phyloP scores from a whole-genome alignment of 257 asterid genomes.

The Primulina tabacum region DNA sequence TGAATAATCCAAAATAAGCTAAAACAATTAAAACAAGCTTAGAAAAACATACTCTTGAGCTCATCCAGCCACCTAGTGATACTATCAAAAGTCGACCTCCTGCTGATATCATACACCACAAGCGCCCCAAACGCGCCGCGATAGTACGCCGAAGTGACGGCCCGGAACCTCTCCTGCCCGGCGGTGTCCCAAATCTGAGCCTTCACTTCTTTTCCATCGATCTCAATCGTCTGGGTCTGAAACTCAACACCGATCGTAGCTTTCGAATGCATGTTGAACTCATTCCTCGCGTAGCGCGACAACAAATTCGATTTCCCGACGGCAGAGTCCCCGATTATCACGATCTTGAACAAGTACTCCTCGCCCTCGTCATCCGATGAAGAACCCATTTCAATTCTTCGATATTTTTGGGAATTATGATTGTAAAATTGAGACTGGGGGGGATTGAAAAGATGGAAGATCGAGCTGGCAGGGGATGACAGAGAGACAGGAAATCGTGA shows the following conservation, averaged over 20 bases:
- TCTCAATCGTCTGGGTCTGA: slow-evolving; percentile 11
- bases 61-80: slow-evolving; percentile 21
- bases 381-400: background rate
- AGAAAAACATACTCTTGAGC: slow-evolving; percentile 16
- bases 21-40: background rate
- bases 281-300: slow-evolving; percentile 14
- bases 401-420: background rate
- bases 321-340: slow-evolving; percentile 13
- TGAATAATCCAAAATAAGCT: too few relatives aligned
- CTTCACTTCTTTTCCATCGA: slow-evolving; percentile 19
- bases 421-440: background rate
- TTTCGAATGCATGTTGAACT: slow-evolving; percentile 9
- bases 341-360: slow-evolving; percentile 12
- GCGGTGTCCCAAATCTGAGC: slow-evolving; percentile 25
- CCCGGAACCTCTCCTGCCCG: slow-evolving; percentile 18
- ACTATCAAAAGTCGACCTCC: slow-evolving; percentile 23
- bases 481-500: background rate
- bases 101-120: slow-evolving; percentile 21
- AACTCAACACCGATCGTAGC: slow-evolving; percentile 21
- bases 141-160: slow-evolving; percentile 11
- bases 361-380: slow-evolving; percentile 21
- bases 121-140: slow-evolving; percentile 30
- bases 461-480: background rate
- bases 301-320: slow-evolving; percentile 14
- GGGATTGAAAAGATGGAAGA: background rate